Percentiles rank a stretch among this genome's conserved stretches.
phyloP scores from a whole-genome alignment of 2,329 filamentous ascomycete species.

The Decorospora gaudefroyi region DNA sequence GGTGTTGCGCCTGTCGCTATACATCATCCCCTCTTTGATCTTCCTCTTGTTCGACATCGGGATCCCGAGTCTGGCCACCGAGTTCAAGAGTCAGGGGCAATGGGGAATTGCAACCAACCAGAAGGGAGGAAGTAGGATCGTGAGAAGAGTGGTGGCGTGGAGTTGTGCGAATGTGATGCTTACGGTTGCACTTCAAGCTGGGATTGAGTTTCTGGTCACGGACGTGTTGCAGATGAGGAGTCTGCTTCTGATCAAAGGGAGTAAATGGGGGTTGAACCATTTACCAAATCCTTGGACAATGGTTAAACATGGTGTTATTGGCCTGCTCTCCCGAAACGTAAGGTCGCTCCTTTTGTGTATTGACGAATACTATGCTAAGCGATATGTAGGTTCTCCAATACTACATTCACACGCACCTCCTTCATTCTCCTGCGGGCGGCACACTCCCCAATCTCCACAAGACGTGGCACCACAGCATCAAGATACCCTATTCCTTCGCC shows the following conservation, averaged over 20 bases:
- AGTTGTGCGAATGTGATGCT: conserved; percentile 61
- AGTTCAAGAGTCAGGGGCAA: conserved; percentile 69
- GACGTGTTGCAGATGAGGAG: conserved; percentile 59
- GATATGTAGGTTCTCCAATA: conserved; percentile 65
- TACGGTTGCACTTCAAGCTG: conserved; percentile 58
- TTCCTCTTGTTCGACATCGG: conserved; percentile 74
- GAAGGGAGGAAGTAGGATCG: conserved; percentile 47
- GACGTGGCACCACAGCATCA: conserved; percentile 62
- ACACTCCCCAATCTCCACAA: conserved; percentile 51
- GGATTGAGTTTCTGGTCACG: conserved; percentile 60
- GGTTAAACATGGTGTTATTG: conserved; percentile 58
- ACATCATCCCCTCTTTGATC: conserved; percentile 70
- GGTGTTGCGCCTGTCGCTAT: conserved; percentile 69
- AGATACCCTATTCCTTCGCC: conserved; percentile 64
- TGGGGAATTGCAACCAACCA: conserved; percentile 53
- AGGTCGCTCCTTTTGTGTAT: conserved; percentile 20
- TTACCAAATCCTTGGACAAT: conserved; percentile 68
- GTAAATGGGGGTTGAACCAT: conserved; percentile 62
- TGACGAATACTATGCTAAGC: conserved; percentile 15
- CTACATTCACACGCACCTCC: conserved; percentile 70
- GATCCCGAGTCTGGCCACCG: conserved; percentile 69
- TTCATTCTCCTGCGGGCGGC: conserved; percentile 59
- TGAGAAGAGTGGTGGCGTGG: conserved; percentile 59
- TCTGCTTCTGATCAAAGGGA: conserved; percentile 62
- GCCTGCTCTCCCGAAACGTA: conserved; percentile 62